Percentiles rank a stretch among this genome's conserved stretches.
phyloP scores from a whole-genome alignment of 352 stramenopile genomes.

The Thraustotheca clavata region DNA sequence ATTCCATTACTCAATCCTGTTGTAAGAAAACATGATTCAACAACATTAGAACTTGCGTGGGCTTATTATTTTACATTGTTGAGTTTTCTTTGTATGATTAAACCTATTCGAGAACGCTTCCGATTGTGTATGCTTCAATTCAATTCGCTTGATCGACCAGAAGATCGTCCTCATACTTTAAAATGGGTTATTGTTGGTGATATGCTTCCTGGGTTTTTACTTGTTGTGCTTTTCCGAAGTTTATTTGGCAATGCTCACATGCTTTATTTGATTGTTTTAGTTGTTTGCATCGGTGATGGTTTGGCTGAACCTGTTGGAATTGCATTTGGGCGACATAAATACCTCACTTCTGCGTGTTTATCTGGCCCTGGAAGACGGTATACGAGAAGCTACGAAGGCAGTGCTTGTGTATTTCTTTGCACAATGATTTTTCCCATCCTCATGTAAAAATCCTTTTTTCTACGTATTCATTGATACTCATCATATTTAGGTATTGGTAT shows the following conservation, averaged over 20 bases:
- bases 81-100: conserved; percentile 72
- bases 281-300: conserved; percentile 54
- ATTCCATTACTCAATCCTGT: conserved; percentile 52
- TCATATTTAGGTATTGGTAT: not conserved
- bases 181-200: conserved; percentile 62
- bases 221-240: conserved; percentile 13
- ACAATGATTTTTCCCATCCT: conserved; percentile 58
- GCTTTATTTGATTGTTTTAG: conserved; percentile 40
- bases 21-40: conserved; percentile 26
- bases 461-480: not conserved
- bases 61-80: conserved; percentile 72
- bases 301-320: conserved; percentile 68
- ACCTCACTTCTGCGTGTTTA: conserved; percentile 61
- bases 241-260: not conserved
- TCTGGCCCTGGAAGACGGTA: conserved; percentile 69
- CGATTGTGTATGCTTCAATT: conserved; percentile 85
- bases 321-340: conserved; percentile 71
- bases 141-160: conserved; percentile 74
- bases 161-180: conserved; percentile 74
- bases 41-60: conserved; percentile 61
- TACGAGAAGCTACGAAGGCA: conserved; percentile 68
- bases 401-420: conserved; percentile 58
- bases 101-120: conserved; percentile 67
- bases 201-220: conserved; percentile 16
- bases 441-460: conserved; percentile 32